These are phyloP conservation scores for Syzygium oleosum DNA, from an alignment of 345 rosid species.

Conservation along the genomic window DNA sequence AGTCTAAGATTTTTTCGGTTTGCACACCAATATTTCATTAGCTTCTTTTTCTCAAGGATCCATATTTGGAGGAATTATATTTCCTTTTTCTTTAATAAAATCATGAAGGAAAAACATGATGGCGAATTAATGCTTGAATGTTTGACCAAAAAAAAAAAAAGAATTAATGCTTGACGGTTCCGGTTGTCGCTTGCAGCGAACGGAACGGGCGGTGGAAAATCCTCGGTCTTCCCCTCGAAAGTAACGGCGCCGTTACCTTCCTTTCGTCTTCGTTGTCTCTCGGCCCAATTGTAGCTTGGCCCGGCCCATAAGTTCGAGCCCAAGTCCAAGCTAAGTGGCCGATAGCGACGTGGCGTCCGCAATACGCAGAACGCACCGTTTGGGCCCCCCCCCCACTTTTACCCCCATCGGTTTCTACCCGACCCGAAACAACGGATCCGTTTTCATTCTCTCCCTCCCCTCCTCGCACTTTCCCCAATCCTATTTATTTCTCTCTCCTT, in stretches of 20 bases:
- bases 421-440: not conserved
- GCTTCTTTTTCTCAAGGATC: not conserved
- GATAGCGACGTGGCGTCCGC: not conserved
- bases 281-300: not conserved
- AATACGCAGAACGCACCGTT: not conserved
- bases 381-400: not conserved
- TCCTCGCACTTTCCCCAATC: not conserved
- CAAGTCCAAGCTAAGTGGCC: not conserved
- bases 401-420: not conserved
- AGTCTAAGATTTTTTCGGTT: not conserved
- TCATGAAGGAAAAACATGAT: not conserved
- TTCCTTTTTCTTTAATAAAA: not conserved
- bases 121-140: not conserved
- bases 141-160: too few relatives aligned
- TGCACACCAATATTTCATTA: not conserved
- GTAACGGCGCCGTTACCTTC: not conserved
- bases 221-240: too few relatives aligned
- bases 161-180: too few relatives aligned
- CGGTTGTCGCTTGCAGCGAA: too few relatives aligned
- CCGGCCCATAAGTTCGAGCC: not conserved
- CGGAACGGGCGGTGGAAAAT: too few relatives aligned
- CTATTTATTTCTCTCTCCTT: not conserved
- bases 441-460: not conserved
- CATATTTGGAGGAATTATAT: not conserved
- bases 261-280: not conserved